Conservation (phyloP, 164 flowering plant species). For the Magnolia kwangsiensis region DNA sequence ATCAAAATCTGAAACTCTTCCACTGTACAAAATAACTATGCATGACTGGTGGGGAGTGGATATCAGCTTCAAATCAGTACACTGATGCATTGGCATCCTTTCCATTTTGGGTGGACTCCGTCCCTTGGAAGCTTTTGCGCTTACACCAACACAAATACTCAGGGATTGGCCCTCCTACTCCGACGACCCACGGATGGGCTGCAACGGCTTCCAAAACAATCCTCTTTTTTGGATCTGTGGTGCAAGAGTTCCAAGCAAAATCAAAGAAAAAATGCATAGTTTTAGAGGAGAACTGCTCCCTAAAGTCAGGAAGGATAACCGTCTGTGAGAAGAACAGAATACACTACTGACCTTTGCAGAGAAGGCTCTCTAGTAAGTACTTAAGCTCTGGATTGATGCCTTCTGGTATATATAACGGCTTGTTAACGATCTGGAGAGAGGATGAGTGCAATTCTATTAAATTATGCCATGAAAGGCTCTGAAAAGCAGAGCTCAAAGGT, state of each 20-base stretch:
- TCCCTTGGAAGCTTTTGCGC: constrained; percentile 6
- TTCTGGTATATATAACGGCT: constrained; percentile 53
- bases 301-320: not conserved
- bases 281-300: not conserved
- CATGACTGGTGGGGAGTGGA: not conserved
- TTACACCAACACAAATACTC: constrained; percentile 74
- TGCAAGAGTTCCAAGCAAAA: not conserved
- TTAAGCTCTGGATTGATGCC: constrained; percentile 52
- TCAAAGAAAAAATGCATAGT: not conserved
- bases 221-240: constrained; percentile 67
- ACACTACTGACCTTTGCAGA: constrained; percentile 70
- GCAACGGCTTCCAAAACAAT: constrained; percentile 55
- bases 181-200: constrained; percentile 72
- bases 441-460: not conserved
- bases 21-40: not conserved
- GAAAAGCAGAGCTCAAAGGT: not conserved
- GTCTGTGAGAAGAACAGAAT: not conserved
- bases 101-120: not conserved
- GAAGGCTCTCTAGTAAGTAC: constrained; percentile 68
- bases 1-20: not conserved
- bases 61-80: not conserved
- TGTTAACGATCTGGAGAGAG: constrained; percentile 64
- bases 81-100: not conserved
- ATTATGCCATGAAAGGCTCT: no score
- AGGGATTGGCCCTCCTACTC: constrained; percentile 68